These are phyloP conservation scores for Bipolaris bicolor DNA, from an alignment of 2,329 filamentous ascomycete species.

Conservation along the genomic window DNA sequence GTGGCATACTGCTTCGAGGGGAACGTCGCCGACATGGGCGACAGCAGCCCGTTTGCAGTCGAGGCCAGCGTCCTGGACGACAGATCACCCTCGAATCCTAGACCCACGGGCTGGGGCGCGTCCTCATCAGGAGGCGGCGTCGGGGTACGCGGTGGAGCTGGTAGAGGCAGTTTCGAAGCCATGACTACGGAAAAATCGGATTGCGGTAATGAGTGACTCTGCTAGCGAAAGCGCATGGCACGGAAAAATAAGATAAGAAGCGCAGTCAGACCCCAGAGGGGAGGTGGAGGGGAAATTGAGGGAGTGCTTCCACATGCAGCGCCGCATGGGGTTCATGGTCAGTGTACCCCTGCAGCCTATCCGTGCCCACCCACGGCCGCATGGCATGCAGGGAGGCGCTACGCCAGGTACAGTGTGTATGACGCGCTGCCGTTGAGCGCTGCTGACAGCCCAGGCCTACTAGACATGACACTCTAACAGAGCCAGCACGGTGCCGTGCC, in stretches of 20 bases:
- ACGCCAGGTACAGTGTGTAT: neutral
- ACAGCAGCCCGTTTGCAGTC: conserved; percentile 43
- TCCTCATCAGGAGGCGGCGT: conserved; percentile 67
- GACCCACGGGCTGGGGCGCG: conserved; percentile 39
- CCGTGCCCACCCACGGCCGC: conserved; percentile 20
- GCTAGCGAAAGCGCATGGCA: conserved; percentile 23
- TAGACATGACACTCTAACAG: conserved; percentile 26
- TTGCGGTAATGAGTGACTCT: conserved; percentile 25
- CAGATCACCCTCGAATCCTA: conserved; percentile 42
- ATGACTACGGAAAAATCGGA: conserved; percentile 51
- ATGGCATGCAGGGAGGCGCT: conserved; percentile 20
- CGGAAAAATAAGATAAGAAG: conserved; percentile 19
- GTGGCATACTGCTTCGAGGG: conserved; percentile 45
- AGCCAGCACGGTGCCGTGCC: conserved; percentile 21
- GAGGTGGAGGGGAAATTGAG: conserved; percentile 32
- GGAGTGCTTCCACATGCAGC: conserved; percentile 30
- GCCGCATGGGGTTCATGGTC: conserved; percentile 17
- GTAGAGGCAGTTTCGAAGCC: conserved; percentile 65
- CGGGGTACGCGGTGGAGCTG: conserved; percentile 66
- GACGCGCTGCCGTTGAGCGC: conserved; percentile 14
- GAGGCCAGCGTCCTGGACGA: conserved; percentile 35
- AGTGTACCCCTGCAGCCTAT: conserved; percentile 28
- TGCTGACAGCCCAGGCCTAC: conserved; percentile 20
- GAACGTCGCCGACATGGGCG: conserved; percentile 50
- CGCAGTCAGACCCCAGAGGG: conserved; percentile 21